phyloP scores from a whole-genome alignment of 768 basidiomycete genomes.

The Harrya chromipes region DNA sequence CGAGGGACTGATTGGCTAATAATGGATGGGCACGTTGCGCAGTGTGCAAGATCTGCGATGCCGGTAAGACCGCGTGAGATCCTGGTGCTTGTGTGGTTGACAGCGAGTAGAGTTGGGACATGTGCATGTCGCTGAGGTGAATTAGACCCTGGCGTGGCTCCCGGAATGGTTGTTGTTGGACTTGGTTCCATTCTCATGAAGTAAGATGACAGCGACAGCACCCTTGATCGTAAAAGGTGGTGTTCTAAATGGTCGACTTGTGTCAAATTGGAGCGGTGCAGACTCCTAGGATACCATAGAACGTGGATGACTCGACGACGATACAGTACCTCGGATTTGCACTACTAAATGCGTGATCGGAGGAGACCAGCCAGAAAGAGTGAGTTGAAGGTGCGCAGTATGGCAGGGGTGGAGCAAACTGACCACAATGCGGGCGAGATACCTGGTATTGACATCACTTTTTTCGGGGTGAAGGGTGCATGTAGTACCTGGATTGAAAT shows the following conservation, averaged over 20 bases:
- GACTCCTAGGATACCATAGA: conserved; percentile 6
- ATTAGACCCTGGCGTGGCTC: conserved; percentile 26
- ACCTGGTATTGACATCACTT: too few relatives aligned
- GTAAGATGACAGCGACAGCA: conserved; percentile 18
- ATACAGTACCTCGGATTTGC: conserved; percentile 15
- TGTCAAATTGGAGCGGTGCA: conserved; percentile 16
- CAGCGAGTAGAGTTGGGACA: conserved; percentile 13
- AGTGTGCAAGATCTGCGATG: conserved; percentile 25
- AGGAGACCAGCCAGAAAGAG: too few relatives aligned
- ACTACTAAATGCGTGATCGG: too few relatives aligned
- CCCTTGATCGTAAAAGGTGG: conserved; percentile 26
- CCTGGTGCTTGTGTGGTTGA: conserved; percentile 15
- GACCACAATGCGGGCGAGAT: too few relatives aligned
- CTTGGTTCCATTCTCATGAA: conserved; percentile 30
- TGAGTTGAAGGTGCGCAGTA: too few relatives aligned
- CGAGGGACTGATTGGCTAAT: conserved; percentile 20
- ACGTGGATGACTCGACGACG: conserved; percentile 4
- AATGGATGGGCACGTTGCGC: conserved; percentile 18
- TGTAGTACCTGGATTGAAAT: too few relatives aligned
- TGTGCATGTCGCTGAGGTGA: conserved; percentile 25
- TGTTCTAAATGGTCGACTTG: conserved; percentile 19
- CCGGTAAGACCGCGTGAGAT: conserved; percentile 13
- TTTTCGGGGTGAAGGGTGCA: too few relatives aligned
- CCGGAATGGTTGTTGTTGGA: conserved; percentile 17
- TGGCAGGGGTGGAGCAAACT: too few relatives aligned